phyloP scores from a whole-genome alignment of 2,329 filamentous ascomycete genomes.

The Aspergillus pseudoglaucus region DNA sequence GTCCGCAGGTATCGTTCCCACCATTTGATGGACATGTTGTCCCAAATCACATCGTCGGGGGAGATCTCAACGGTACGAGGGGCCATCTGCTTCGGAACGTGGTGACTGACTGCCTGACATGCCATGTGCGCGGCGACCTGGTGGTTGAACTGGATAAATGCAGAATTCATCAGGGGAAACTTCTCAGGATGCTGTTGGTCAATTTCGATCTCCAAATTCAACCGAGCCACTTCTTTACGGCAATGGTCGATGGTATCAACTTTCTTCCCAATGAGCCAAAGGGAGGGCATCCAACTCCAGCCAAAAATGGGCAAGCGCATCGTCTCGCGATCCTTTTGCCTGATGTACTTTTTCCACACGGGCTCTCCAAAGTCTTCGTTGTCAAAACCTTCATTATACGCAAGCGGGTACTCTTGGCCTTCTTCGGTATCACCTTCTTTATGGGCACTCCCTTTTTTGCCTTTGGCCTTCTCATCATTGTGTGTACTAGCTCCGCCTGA shows the following conservation, averaged over 20 bases:
- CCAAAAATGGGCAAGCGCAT: constrained; percentile 64
- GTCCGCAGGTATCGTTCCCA: constrained; percentile 80
- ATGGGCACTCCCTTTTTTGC: constrained; percentile 9
- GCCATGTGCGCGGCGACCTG: constrained; percentile 98
- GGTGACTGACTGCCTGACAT: constrained; percentile 84
- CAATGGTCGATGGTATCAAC: constrained; percentile 94
- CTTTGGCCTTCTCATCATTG: constrained; percentile 6
- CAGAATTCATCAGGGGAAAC: constrained; percentile 89
- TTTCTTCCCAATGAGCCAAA: constrained; percentile 79
- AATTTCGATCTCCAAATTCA: constrained; percentile 86
- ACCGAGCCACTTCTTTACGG: constrained; percentile 72
- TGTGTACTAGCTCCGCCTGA: constrained; percentile 3
- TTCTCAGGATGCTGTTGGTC: constrained; percentile 81
- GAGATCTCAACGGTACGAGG: constrained; percentile 90
- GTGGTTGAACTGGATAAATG: constrained; percentile 97
- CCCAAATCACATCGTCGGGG: constrained; percentile 88
- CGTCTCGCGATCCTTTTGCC: constrained; percentile 74
- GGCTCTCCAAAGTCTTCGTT: constrained; percentile 59
- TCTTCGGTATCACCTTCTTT: constrained; percentile 21
- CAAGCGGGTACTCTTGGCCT: constrained; percentile 51
- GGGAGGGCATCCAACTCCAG: constrained; percentile 63
- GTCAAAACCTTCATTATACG: constrained; percentile 57
- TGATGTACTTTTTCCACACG: constrained; percentile 76
- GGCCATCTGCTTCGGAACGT: constrained; percentile 87
- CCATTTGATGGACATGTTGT: constrained; percentile 94